Base-by-base conservation (phyloP, 2,329 filamentous ascomycete genomes). In the Nannizziopsis barbatae region DNA sequence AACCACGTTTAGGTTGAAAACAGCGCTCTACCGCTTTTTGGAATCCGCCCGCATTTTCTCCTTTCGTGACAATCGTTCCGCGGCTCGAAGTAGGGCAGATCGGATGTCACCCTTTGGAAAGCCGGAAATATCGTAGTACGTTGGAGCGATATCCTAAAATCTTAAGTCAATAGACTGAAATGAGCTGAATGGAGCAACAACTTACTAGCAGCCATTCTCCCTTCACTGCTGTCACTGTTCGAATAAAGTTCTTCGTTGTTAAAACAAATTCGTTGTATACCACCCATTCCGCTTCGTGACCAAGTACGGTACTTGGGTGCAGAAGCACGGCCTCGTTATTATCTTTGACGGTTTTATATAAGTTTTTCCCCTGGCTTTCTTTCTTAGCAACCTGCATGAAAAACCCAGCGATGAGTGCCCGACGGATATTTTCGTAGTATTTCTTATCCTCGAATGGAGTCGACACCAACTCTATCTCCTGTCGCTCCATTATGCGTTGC, bases 331-430 rank as follows among this genome's bases (percentile, higher is more conserved):
- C 84, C 70, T 96, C 90, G 60, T 95, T 85, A 50, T 56, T 56
- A 62, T 98, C 93, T 73, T 96, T 98, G 65, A 98, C 83, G 1
- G 92, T 98, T 54, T 83, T 81, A 70, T 98, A 98, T 37, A 86
- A 79, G 52, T 57, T 68, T 75, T 96, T 96, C 62, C 86, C 85
- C 27, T 79, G 82, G 45, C 79, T 80, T 62, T 96, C 88, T 63
- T 84, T 87, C 80, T 94, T 95, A 51, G 92, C 93, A 17, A 96
- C 86, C 66, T 98, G 92, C 92, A 98, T 98, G 75, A 98, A 98
- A 76, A 98, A 98, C 31, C 93, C 92, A 0, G 89, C 79, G 10
- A 95, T 83, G 11, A 98, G 76, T 7, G 92, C 90, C 33, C 88
- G 82, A 39, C 90, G 85, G 60, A 98, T 98, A 66, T 98, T 98